A percentile compares a stretch with the other conserved stretches of the same genome.
Conservation (phyloP, 768 basidiomycete species). For the Boletus rufocinnamomeus region DNA sequence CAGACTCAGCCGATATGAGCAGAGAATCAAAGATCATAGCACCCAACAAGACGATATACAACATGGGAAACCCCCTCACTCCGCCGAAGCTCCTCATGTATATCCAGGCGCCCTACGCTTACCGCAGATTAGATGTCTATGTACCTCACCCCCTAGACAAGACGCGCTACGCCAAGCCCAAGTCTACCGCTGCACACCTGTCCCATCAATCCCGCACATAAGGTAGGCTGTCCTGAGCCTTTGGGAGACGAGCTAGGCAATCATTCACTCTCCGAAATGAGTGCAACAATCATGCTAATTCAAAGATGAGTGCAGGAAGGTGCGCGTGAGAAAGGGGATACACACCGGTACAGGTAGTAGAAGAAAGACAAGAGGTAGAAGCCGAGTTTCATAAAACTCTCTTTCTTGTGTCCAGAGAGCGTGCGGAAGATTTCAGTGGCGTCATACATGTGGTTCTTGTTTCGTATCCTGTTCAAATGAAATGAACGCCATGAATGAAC, state of each 20-base stretch:
- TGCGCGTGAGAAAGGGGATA: slow-evolving; percentile 9
- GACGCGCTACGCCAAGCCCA: slow-evolving; percentile 7
- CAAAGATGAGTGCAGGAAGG: background rate
- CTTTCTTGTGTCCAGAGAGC: slow-evolving; percentile 91
- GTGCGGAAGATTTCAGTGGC: slow-evolving; percentile 99
- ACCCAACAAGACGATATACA: slow-evolving; percentile 23
- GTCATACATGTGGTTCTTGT: slow-evolving; percentile 97
- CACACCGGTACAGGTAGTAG: slow-evolving; percentile 88
- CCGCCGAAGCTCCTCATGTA: slow-evolving; percentile 13
- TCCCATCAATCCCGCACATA: background rate
- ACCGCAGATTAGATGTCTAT: slow-evolving; percentile 24
- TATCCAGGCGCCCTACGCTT: slow-evolving; percentile 11
- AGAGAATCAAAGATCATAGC: slow-evolving; percentile 24
- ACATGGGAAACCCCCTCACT: slow-evolving; percentile 11
- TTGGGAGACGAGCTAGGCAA: background rate
- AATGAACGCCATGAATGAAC: background rate
- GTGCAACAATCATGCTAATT: slow-evolving; percentile 80
- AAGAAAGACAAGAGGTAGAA: slow-evolving; percentile 92
- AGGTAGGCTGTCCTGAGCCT: background rate
- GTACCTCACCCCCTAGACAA: slow-evolving; percentile 12
- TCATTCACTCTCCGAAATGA: slow-evolving; percentile 78
- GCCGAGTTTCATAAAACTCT: slow-evolving; percentile 92
- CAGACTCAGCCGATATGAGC: background rate
- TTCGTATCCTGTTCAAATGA: slow-evolving; percentile 65
- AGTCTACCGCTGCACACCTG: slow-evolving; percentile 1